These are phyloP conservation scores for Ambrosia artemisiifolia DNA, from an alignment of 129 eudicot genomes.

Conservation along the genomic window DNA sequence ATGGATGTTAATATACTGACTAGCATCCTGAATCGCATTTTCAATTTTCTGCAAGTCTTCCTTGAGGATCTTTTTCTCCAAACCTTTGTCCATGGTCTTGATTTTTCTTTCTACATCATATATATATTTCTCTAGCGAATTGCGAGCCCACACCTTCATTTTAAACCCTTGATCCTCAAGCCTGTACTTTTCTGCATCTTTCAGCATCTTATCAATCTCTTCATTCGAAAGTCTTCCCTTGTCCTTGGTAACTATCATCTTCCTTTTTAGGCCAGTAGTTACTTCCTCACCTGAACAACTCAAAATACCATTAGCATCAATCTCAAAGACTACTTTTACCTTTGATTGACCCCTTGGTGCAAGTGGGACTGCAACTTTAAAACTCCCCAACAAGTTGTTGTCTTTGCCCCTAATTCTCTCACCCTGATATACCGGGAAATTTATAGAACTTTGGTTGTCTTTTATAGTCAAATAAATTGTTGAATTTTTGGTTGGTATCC, in stretches of 20 bases:
- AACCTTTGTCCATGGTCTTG: background rate
- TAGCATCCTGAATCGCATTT: conserved; percentile 1
- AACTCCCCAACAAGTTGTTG: conserved; percentile 17
- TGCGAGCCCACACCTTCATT: conserved; percentile 11
- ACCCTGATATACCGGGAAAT: conserved; percentile 12
- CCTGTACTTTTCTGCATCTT: conserved; percentile 13
- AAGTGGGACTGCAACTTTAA: conserved; percentile 16
- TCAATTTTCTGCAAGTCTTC: conserved; percentile 11
- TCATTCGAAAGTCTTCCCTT: conserved; percentile 24
- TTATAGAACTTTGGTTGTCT: background rate
- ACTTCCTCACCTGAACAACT: conserved; percentile 21
- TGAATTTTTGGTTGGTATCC: conserved; percentile 2
- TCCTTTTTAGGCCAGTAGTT: conserved; percentile 8
- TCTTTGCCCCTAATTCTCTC: conserved; percentile 17
- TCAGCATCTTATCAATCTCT: conserved; percentile 17
- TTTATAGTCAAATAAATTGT: background rate
- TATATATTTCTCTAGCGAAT: conserved; percentile 16
- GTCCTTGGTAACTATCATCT: conserved; percentile 16
- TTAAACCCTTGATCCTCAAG: conserved; percentile 11
- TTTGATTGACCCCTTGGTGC: conserved; percentile 19
- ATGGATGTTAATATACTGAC: background rate
- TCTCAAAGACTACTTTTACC: conserved; percentile 15
- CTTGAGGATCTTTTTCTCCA: conserved; percentile 5
- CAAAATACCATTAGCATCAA: conserved; percentile 17
- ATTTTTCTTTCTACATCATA: conserved; percentile 8